These are phyloP conservation scores for Astrephomene gubernaculifera DNA, from an alignment of 139 green algal species.

Conservation along the genomic window DNA sequence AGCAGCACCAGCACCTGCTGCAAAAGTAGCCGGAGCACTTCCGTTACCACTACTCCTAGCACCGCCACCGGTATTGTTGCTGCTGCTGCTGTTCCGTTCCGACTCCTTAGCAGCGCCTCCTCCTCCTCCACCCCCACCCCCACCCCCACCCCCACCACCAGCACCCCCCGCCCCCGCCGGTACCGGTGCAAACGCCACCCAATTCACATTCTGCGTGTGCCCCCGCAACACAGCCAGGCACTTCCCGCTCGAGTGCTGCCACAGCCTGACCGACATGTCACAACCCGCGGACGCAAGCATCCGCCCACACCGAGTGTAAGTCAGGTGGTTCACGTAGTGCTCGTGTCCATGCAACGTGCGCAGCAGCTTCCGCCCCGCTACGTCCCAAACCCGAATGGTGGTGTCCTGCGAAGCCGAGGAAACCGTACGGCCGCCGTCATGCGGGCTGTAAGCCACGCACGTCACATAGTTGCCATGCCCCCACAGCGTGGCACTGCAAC, in stretches of 20 bases:
- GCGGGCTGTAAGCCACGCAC: constrained; percentile 15
- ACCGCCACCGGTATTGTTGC: too few relatives aligned
- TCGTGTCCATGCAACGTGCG: constrained; percentile 11
- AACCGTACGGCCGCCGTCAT: not conserved
- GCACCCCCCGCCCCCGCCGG: not conserved
- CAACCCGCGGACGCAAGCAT: not conserved
- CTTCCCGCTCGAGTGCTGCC: constrained; percentile 1
- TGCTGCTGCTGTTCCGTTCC: too few relatives aligned
- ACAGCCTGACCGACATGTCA: not conserved
- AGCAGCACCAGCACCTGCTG: too few relatives aligned
- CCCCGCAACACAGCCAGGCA: not conserved
- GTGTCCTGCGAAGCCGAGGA: constrained; percentile 3
- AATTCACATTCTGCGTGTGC: not conserved
- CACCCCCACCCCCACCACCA: too few relatives aligned
- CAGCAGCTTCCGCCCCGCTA: not conserved
- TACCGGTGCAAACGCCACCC: not conserved
- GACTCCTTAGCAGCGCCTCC: too few relatives aligned
- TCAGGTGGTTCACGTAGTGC: constrained; percentile 13
- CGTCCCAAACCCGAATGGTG: constrained; percentile 11
- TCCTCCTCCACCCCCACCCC: too few relatives aligned
- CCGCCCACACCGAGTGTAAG: not conserved
- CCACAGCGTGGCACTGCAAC: not conserved
- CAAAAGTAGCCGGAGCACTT: too few relatives aligned
- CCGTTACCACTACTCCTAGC: too few relatives aligned
- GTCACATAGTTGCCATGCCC: constrained; percentile 31